Percentiles rank a stretch among this genome's conserved stretches.
These are phyloP conservation scores for Diaporthe aspalathi DNA, from an alignment of 2,329 filamentous ascomycete species.

Conservation along the genomic window DNA sequence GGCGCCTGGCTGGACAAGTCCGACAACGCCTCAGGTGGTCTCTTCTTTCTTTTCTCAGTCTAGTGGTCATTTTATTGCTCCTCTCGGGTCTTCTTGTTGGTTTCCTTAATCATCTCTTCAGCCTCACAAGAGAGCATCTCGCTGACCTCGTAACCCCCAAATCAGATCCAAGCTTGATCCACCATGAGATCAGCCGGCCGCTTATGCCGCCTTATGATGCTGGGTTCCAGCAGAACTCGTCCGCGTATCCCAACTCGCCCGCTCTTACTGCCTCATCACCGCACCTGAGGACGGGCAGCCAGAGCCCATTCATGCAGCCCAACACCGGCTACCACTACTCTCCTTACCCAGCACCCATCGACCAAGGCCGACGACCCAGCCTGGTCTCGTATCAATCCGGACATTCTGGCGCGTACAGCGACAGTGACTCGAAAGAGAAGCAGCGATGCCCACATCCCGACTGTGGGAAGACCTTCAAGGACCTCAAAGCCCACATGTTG, in stretches of 20 bases:
- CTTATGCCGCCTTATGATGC: constrained; percentile 64
- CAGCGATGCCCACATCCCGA: constrained; percentile 83
- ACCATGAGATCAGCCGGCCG: constrained; percentile 63
- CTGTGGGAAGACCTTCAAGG: constrained; percentile 88
- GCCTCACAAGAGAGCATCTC: constrained; percentile 39
- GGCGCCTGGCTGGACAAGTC: constrained; percentile 47
- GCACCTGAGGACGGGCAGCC: constrained; percentile 65
- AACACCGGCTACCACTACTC: constrained; percentile 59
- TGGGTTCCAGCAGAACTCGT: constrained; percentile 59
- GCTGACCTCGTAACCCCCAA: constrained; percentile 50
- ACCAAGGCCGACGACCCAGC: constrained; percentile 70
- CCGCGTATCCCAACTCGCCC: constrained; percentile 69
- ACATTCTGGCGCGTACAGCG: constrained; percentile 69
- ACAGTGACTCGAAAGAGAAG: constrained; percentile 74
- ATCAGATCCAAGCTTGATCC: constrained; percentile 67
- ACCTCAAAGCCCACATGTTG: constrained; percentile 93
- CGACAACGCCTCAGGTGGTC: constrained; percentile 46
- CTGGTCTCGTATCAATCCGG: constrained; percentile 77
- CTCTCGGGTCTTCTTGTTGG: constrained; percentile 64
- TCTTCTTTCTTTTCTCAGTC: constrained; percentile 65
- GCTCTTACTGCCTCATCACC: constrained; percentile 67
- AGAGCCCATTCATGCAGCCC: constrained; percentile 71
- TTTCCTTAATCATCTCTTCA: constrained; percentile 55
- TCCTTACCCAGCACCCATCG: constrained; percentile 62
- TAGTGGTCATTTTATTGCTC: constrained; percentile 64